These are phyloP conservation scores for Alternaria consortialis DNA, from an alignment of 2,329 filamentous ascomycete genomes.

Conservation along the genomic window DNA sequence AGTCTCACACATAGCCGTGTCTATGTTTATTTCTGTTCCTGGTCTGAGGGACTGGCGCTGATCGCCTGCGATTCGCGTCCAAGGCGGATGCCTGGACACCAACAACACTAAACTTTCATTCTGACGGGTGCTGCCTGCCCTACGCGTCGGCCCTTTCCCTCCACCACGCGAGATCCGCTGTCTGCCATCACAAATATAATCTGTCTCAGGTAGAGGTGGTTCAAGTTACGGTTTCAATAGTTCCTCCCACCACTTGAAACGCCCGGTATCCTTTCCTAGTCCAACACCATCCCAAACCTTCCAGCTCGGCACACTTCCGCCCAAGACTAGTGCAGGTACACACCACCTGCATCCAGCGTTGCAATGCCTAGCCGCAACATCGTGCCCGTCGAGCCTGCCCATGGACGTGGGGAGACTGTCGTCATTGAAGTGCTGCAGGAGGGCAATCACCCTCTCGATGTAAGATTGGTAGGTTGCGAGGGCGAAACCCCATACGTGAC, in stretches of 20 bases:
- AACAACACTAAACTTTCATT: slow-evolving; percentile 10
- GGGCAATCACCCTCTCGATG: slow-evolving; percentile 66
- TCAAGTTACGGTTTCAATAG: slow-evolving; percentile 20
- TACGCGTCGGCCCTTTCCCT: not conserved
- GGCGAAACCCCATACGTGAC: slow-evolving; percentile 67
- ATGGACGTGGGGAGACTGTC: slow-evolving; percentile 62
- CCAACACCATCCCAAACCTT: slow-evolving; percentile 11
- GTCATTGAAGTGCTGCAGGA: slow-evolving; percentile 67
- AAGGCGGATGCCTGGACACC: slow-evolving; percentile 16
- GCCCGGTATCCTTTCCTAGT: slow-evolving; percentile 18
- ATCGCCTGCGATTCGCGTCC: slow-evolving; percentile 2
- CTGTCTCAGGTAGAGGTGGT: slow-evolving; percentile 4
- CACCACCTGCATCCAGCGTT: not conserved
- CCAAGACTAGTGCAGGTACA: slow-evolving; percentile 7
- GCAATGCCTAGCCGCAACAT: slow-evolving; percentile 51
- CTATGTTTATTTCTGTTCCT: not conserved
- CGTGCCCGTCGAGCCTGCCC: slow-evolving; percentile 67
- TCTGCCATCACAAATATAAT: slow-evolving; percentile 14
- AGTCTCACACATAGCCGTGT: not conserved
- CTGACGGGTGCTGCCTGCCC: slow-evolving; percentile 8
- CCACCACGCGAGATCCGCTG: not conserved
- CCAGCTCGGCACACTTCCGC: slow-evolving; percentile 7
- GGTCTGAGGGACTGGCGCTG: not conserved
- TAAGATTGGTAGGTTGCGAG: slow-evolving; percentile 75
- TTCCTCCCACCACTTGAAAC: slow-evolving; percentile 21